phyloP scores from a whole-genome alignment of 2,329 filamentous ascomycete species.

The Helotiales sp. region DNA sequence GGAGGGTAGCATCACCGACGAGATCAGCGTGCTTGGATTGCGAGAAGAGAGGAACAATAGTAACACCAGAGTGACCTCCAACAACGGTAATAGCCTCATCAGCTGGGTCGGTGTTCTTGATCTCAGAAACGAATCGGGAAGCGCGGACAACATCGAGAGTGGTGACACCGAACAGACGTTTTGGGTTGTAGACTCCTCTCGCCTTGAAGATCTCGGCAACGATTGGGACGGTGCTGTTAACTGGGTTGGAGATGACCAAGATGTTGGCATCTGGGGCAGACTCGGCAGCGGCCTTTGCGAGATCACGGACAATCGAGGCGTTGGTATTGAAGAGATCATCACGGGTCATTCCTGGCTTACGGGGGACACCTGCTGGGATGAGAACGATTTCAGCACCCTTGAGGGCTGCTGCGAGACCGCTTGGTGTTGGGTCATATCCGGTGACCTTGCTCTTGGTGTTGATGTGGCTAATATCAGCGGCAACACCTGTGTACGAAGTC shows the following conservation, averaged over 20 bases:
- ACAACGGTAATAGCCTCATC: slow-evolving; percentile 95
- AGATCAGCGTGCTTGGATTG: slow-evolving; percentile 90
- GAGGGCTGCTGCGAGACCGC: slow-evolving; percentile 78
- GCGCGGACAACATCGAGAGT: slow-evolving; percentile 98
- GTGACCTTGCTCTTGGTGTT: slow-evolving; percentile 97
- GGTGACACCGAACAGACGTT: slow-evolving; percentile 98
- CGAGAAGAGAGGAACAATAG: slow-evolving; percentile 96
- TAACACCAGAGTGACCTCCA: slow-evolving; percentile 96
- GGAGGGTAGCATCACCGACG: slow-evolving; percentile 75
- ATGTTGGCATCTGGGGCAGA: slow-evolving; percentile 90
- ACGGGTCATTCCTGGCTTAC: slow-evolving; percentile 96
- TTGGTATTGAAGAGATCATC: slow-evolving; percentile 99
- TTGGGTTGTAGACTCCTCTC: slow-evolving; percentile 96
- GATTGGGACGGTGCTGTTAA: slow-evolving; percentile 99
- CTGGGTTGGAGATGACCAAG: slow-evolving; percentile 97
- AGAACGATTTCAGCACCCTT: slow-evolving; percentile 92
- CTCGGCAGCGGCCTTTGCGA: slow-evolving; percentile 92
- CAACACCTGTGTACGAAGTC: slow-evolving; percentile 71
- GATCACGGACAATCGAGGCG: slow-evolving; percentile 97
- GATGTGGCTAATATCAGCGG: slow-evolving; percentile 97
- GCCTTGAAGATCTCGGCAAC: slow-evolving; percentile 96
- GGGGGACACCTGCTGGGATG: slow-evolving; percentile 97
- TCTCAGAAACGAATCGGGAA: slow-evolving; percentile 94
- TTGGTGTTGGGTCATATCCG: slow-evolving; percentile 80
- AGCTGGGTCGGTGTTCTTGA: slow-evolving; percentile 88